phyloP scores from a whole-genome alignment of 2,329 filamentous ascomycete genomes.

The Penicillium carneum region DNA sequence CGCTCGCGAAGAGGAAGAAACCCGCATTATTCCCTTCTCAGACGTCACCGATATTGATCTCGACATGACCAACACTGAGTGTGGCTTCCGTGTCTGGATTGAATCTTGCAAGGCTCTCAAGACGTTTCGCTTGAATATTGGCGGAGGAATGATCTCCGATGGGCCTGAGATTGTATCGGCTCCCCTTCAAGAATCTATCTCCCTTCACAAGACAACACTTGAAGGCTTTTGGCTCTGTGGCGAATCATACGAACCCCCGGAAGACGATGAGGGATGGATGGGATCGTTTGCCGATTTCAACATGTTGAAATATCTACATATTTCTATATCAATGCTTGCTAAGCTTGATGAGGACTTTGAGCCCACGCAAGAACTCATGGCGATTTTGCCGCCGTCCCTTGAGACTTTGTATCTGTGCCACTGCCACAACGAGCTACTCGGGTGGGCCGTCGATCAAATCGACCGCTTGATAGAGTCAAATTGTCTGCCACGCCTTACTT shows the following conservation, averaged over 20 bases:
- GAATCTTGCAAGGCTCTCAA: conserved; percentile 10
- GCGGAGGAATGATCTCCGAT: background rate
- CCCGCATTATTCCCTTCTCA: background rate
- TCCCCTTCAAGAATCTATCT: conserved; percentile 5
- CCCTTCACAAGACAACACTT: conserved; percentile 2
- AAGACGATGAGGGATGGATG: background rate
- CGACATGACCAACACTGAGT: background rate
- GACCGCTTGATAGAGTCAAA: background rate
- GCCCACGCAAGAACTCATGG: background rate
- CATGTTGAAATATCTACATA: conserved; percentile 6
- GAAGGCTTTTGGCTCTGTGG: conserved; percentile 6
- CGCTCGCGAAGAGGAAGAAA: background rate
- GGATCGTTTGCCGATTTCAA: conserved; percentile 10
- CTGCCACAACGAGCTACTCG: background rate
- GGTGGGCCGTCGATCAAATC: conserved; percentile 4
- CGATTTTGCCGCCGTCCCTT: conserved; percentile 7
- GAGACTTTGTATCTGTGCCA: conserved; percentile 11
- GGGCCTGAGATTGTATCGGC: background rate
- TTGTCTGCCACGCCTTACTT: background rate
- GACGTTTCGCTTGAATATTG: background rate
- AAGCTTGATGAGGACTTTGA: background rate
- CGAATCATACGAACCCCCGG: background rate
- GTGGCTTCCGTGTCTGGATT: conserved; percentile 9
- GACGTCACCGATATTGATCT: conserved; percentile 11
- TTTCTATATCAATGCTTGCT: conserved; percentile 1